These are phyloP conservation scores for Oryza officinalis DNA, from an alignment of 176 grass and related monocot species.

Conservation along the genomic window DNA sequence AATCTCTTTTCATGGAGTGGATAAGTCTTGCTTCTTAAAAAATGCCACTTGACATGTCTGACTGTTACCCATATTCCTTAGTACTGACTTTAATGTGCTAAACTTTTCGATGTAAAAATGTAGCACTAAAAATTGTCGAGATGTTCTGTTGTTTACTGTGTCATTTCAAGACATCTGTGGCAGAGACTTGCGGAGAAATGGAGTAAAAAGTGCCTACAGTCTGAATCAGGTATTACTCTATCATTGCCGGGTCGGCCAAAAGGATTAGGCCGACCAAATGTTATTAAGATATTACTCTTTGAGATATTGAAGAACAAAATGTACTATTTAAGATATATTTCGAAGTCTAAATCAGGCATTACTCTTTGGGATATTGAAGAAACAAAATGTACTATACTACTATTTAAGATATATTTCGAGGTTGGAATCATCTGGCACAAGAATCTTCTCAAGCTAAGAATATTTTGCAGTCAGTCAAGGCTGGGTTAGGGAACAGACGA, in stretches of 20 bases:
- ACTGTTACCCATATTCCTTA: constrained; percentile 8
- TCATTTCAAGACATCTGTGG: background rate
- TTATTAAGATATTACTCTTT: too few species aligned
- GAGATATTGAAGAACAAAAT: too few species aligned
- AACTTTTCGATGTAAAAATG: constrained; percentile 28
- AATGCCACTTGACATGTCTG: constrained; percentile 25
- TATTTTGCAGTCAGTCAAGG: background rate
- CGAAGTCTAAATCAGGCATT: background rate
- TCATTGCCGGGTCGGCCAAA: too few species aligned
- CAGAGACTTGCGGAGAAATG: background rate
- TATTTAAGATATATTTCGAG: background rate
- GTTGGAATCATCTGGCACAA: background rate
- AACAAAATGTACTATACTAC: background rate
- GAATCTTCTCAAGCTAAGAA: background rate
- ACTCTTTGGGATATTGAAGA: background rate
- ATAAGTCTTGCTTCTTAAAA: constrained; percentile 14
- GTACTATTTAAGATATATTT: too few species aligned
- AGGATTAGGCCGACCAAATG: too few species aligned
- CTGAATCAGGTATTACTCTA: background rate
- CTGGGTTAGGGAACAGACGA: background rate
- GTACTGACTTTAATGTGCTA: constrained; percentile 14
- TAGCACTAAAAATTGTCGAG: too few species aligned
- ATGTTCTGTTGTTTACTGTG: background rate
- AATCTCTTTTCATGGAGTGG: constrained; percentile 15
- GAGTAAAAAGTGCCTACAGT: background rate